Base-by-base conservation (phyloP, 805 yeast genomes). In the Nakazawaea siamensis region DNA sequence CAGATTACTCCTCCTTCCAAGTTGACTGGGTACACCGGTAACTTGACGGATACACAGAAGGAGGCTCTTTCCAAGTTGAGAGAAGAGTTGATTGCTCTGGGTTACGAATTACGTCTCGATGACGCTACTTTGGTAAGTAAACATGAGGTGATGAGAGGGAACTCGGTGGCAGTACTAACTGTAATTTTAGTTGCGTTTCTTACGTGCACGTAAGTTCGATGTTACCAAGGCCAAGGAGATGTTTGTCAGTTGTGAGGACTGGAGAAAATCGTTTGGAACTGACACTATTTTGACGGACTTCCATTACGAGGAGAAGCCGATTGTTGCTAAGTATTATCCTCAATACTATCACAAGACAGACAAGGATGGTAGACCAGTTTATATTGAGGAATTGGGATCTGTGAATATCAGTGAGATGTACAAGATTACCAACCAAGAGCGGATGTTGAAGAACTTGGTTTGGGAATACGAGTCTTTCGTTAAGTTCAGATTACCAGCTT, bases 321-420 rank as follows among this genome's bases (percentile, higher is more conserved):
- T 74, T 34, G 96, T 88, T 45, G 95, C 95, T 42, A 70, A 75
- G 53, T 80, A 68, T 60, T 92, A 92, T 59, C 98, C 98, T 24
- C 97, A 88, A 64, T 92, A 88, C 64, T 92, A 92, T 60, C 97
- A 92, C 66, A 88, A 92, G 66, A 85, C 90, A 23, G 98, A 92
- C 60, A 84, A 72, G 51, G 98, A 92, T 44, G 98, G 98, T 34
- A 81, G 98, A 55, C 98, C 98, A 5, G 80, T 87, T 31, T 92
- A 92, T 63, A 70, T 81, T 50, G 98, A 92, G 68, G 95, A 90
- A 57, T 71, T 92, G 45, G 97, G 98, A 37, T 65, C 79, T 35
- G 96, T 92, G 42, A 84, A 90, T 61, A 69, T 92, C 58, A 69
- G 78, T 24, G 94, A 86, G 56, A 83, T 92, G 94, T 75, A 83